These are phyloP conservation scores for Phytopythium oedochilum DNA, from an alignment of 352 stramenopile genomes.

Conservation along the genomic window DNA sequence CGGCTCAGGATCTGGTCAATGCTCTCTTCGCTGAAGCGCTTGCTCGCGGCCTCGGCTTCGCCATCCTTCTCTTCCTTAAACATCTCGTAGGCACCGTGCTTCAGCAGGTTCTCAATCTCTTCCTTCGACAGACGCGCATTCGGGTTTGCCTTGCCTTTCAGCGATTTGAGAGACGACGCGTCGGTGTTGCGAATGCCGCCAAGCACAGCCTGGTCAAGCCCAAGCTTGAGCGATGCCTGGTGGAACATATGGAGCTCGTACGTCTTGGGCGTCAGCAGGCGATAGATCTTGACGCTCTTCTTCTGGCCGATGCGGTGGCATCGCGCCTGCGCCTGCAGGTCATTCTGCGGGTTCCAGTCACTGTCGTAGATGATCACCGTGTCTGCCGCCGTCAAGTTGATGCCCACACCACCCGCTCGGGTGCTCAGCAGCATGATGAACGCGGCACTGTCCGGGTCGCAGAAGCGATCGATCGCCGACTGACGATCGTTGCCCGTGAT, in stretches of 20 bases:
- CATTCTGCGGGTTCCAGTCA: constrained; percentile 98
- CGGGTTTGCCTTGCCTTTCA: constrained; percentile 34
- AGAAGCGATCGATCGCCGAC: constrained; percentile 91
- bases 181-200: constrained; percentile 80
- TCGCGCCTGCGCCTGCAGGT: constrained; percentile 92
- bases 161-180: constrained; percentile 12
- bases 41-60: constrained; percentile 89
- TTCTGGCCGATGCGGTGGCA: constrained; percentile 93
- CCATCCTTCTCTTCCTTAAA: constrained; percentile 91
- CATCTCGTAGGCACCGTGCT: constrained; percentile 93
- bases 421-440: constrained; percentile 99
- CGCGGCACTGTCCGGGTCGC: constrained; percentile 46
- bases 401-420: constrained; percentile 96
- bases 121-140: constrained; percentile 78
- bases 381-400: constrained; percentile 96
- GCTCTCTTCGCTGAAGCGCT: constrained; percentile 96
- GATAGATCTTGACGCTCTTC: constrained; percentile 93
- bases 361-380: constrained; percentile 98
- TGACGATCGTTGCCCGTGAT: constrained; percentile 97
- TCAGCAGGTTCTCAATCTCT: constrained; percentile 91
- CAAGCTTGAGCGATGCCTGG: constrained; percentile 89
- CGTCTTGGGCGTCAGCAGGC: constrained; percentile 88
- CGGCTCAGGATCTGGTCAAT: constrained; percentile 97
- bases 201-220: constrained; percentile 89
- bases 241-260: constrained; percentile 95